Evolutionary conservation across 2,329 filamentous ascomycete species (phyloP).

Genomic region (Domatiomyces globalis): DNA sequence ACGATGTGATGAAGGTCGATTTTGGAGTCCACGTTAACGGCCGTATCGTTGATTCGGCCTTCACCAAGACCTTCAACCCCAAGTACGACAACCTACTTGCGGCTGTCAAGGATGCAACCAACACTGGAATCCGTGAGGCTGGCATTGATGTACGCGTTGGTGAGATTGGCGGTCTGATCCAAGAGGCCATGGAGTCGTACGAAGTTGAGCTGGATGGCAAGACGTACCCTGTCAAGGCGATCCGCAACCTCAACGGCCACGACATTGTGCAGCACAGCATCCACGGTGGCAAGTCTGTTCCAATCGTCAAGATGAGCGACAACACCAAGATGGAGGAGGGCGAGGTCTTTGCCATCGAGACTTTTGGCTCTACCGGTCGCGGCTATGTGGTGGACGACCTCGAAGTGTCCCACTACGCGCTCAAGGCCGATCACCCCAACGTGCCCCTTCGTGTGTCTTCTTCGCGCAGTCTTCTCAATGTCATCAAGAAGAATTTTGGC

Average conservation of each 20-base stretch:
- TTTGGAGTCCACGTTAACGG: conserved; percentile 60
- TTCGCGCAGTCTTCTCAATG: conserved; percentile 69
- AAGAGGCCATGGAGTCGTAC: conserved; percentile 88
- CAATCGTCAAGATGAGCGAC: conserved; percentile 78
- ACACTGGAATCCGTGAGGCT: conserved; percentile 68
- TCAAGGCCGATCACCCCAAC: conserved; percentile 56
- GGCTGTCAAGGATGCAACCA: conserved; percentile 54
- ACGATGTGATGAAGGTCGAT: conserved; percentile 61
- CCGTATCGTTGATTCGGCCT: conserved; percentile 56
- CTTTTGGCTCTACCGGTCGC: conserved; percentile 84
- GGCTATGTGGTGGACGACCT: conserved; percentile 76
- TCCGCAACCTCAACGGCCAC: conserved; percentile 78
- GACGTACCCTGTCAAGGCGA: conserved; percentile 67
- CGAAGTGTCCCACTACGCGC: conserved; percentile 81
- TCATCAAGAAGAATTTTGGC: conserved; percentile 93
- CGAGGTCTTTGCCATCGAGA: conserved; percentile 90
- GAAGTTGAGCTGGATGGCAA: conserved; percentile 71
- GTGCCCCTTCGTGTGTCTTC: conserved; percentile 64
- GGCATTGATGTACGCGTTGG: conserved; percentile 83
- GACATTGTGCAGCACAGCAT: conserved; percentile 82
- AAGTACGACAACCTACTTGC: conserved; percentile 53
- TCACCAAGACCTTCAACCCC: conserved; percentile 54
- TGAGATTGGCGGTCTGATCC: conserved; percentile 70
- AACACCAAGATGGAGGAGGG: conserved; percentile 96
- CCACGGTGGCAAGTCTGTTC: conserved; percentile 83